These are phyloP conservation scores for Mesembryanthemum crystallinum DNA, from an alignment of 148 eudicot species.

Conservation along the genomic window DNA sequence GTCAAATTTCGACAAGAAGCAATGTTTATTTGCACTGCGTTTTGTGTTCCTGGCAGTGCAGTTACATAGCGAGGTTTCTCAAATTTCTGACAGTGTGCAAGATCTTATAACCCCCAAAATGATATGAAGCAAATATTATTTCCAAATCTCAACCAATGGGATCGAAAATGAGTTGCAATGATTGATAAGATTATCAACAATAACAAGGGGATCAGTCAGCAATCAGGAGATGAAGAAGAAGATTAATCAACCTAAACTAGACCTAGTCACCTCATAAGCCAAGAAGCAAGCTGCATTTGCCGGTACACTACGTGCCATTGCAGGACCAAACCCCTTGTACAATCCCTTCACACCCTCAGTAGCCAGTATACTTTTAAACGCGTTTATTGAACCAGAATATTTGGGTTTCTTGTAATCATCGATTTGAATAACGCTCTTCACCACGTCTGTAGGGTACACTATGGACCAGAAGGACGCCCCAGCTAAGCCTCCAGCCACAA, in stretches of 20 bases:
- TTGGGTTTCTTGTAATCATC: constrained; percentile 82
- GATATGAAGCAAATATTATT: neutral
- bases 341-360: constrained; percentile 80
- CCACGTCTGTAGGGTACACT: constrained; percentile 88
- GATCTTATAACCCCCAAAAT: neutral
- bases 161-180: neutral
- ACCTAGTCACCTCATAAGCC: constrained; percentile 88
- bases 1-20: too few relatives aligned
- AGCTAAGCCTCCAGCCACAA: constrained; percentile 82
- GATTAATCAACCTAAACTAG: constrained; percentile 66
- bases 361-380: constrained; percentile 65
- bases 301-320: constrained; percentile 88
- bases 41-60: too few relatives aligned
- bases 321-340: constrained; percentile 96
- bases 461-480: constrained; percentile 77
- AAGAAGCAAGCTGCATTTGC: constrained; percentile 98
- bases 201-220: neutral
- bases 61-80: too few relatives aligned
- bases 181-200: constrained; percentile 22
- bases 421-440: constrained; percentile 83
- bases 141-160: constrained; percentile 14
- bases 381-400: constrained; percentile 67
- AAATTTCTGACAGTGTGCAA: neutral
- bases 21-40: too few relatives aligned
- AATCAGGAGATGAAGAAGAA: neutral